phyloP scores from a whole-genome alignment of 225 moss, liverwort and hornwort genomes.

The Ulota crispa region DNA sequence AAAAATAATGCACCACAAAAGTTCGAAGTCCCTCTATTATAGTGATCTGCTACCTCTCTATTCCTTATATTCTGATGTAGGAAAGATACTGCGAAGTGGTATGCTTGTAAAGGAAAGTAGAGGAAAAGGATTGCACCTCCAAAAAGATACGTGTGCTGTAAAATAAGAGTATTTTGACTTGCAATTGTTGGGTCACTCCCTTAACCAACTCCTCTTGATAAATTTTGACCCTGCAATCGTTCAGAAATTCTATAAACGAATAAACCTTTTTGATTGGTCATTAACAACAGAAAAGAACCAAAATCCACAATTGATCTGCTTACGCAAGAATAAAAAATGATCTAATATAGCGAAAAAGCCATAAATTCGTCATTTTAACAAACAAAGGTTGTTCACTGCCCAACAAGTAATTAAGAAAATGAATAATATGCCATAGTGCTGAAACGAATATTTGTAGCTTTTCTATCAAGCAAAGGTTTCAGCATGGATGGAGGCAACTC shows the following conservation, averaged over 20 bases:
- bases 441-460: not conserved
- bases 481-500: constrained; percentile 13
- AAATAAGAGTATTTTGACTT: constrained; percentile 80
- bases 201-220: constrained; percentile 83
- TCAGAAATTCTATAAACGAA: not conserved
- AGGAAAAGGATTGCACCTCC: constrained; percentile 62
- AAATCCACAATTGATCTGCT: not conserved
- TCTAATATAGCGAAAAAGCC: not conserved
- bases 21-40: not conserved
- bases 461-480: not conserved
- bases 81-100: constrained; percentile 18
- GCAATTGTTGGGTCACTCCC: constrained; percentile 72
- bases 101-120: constrained; percentile 29
- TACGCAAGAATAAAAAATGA: not conserved
- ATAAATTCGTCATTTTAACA: not conserved
- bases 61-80: constrained; percentile 3
- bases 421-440: not conserved
- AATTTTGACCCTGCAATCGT: constrained; percentile 62
- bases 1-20: constrained; percentile 7
- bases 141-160: constrained; percentile 76
- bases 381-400: not conserved
- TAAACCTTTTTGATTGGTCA: not conserved
- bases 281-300: constrained; percentile 13
- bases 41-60: not conserved
- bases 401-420: not conserved